Conservation (phyloP, 805 yeast genomes). For the Wickerhamiella nectarea region DNA sequence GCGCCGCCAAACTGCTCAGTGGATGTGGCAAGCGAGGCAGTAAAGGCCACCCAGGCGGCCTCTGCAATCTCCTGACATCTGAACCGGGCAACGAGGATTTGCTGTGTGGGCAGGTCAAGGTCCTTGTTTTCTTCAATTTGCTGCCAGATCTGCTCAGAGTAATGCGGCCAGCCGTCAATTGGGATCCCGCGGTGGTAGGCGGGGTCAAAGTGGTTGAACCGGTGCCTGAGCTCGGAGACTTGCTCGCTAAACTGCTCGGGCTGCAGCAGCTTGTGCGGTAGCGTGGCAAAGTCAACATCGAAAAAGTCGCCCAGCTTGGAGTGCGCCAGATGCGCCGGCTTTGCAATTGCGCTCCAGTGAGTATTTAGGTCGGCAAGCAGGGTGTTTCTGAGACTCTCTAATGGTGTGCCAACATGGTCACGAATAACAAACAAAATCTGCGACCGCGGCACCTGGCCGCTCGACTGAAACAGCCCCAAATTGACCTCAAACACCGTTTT, state of each 20-base stretch:
- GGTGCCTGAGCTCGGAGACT: conserved; percentile 48
- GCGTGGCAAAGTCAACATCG: conserved; percentile 65
- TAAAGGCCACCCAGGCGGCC: conserved; percentile 36
- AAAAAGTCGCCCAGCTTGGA: conserved; percentile 60
- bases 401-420: conserved; percentile 85
- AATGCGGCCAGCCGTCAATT: conserved; percentile 89
- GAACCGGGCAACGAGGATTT: conserved; percentile 83
- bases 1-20: conserved; percentile 19
- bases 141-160: conserved; percentile 84
- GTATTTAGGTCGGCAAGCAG: conserved; percentile 54
- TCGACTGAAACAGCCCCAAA: conserved; percentile 63
- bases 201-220: conserved; percentile 43
- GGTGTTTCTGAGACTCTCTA: conserved; percentile 54
- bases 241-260: conserved; percentile 53
- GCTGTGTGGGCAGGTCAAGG: conserved; percentile 92
- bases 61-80: conserved; percentile 81
- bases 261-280: conserved; percentile 77
- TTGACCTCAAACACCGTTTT: conserved; percentile 96
- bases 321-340: conserved; percentile 50
- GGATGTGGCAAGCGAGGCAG: conserved; percentile 25
- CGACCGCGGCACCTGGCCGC: conserved; percentile 31
- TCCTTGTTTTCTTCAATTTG: conserved; percentile 89
- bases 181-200: conserved; percentile 79
- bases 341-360: conserved; percentile 66
- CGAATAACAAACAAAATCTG: conserved; percentile 66